Evolutionary conservation across 148 eudicot species (phyloP).

Genomic region (Rhododendron ferrugineum): DNA sequence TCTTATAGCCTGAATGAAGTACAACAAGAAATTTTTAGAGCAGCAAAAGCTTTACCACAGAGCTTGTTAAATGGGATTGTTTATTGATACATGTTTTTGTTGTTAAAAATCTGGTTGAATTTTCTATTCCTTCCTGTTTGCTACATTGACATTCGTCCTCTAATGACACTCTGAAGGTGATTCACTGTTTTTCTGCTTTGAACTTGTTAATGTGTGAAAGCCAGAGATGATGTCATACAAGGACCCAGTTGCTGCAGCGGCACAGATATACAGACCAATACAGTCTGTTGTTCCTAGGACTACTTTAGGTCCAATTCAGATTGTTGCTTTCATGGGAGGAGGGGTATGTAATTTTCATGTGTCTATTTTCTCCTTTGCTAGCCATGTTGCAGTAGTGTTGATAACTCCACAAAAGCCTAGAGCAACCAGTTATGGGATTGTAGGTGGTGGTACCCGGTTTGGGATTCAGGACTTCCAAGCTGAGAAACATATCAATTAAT

Average conservation of each 20-base stretch:
- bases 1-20: neutral
- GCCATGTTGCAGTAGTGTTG: neutral
- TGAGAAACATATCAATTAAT: neutral
- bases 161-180: neutral
- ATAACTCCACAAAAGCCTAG: neutral
- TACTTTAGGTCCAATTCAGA: slow-evolving; percentile 89
- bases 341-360: slow-evolving; percentile 53
- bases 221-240: slow-evolving; percentile 75
- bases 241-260: slow-evolving; percentile 90
- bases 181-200: neutral
- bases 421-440: neutral
- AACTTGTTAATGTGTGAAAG: slow-evolving; percentile 7
- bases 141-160: neutral
- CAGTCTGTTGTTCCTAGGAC: slow-evolving; percentile 99
- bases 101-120: neutral
- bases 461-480: neutral
- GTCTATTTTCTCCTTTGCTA: neutral
- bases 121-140: neutral
- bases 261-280: slow-evolving; percentile 82
- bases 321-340: slow-evolving; percentile 83
- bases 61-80: neutral
- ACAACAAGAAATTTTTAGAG: neutral
- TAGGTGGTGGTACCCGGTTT: neutral
- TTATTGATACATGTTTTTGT: neutral
- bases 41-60: neutral